Base-by-base conservation (phyloP, 1,284 basidiomycete genomes). In the Butyriboletus appendiculatus region DNA sequence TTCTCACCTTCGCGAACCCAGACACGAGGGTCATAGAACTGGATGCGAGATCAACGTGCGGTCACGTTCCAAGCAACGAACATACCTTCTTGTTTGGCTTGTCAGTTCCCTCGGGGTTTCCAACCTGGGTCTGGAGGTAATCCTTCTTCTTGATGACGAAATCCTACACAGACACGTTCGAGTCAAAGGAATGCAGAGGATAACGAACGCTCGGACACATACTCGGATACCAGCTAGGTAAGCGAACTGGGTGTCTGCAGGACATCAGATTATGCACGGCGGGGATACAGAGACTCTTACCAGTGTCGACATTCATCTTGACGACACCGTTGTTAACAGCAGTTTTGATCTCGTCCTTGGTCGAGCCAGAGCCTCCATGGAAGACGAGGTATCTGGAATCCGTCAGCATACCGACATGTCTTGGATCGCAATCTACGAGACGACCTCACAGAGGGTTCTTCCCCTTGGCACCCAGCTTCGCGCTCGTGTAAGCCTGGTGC, bases 1-100 rank as follows among this genome's bases (percentile, higher is more conserved):
- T 97, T 96, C 80, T 99, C 97, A 62, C 96, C 96, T 79, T 98
- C 95, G 68, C 96, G 91, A 45, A 98, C 92, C 96, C 96, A 98
- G 59, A 96, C 90, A 81, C 96, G 92, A 54, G 93, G 93, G 75
- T 96, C 94, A 76, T 95, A 96, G 79, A 74, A 89, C 88, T 91
- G 60, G 18, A 34, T 18, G 11, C n/a, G 11, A 28, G 3, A 14
- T 58, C 28, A 44, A 48, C 18, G 0, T 15, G 24, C 43, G n/a
- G 4, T 43, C 26, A 26, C 15, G 32, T 14, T 42, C 47, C n/a
- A 7, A 22, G 7, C 6, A 28, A 32, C 5, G 20, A 22, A 20
- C 61, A 67, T 53, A 87, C 88, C 87, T 97, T 98, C 90, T 98
- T 97, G 86, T 97, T 97, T 59, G 95, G 95, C 81, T 95, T 95